Base-by-base conservation (phyloP, 306 rosid species). In the Glycine soja region DNA sequence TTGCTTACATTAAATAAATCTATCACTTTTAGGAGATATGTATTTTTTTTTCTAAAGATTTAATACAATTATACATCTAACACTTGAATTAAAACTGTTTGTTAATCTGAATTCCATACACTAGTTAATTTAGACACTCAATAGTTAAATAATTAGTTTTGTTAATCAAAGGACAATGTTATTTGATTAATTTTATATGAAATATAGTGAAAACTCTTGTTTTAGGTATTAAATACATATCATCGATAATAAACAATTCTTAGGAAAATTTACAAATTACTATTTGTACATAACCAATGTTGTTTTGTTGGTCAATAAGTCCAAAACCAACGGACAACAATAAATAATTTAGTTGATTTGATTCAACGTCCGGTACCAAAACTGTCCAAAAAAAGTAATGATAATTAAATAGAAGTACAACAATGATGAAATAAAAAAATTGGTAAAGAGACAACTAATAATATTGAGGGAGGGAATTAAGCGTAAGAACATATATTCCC, bases 401-500 rank as follows among this genome's bases (percentile, higher is more conserved):
- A 12, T 80, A 80, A 70, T 52, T 32, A 52, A 74, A 80, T 5
- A 4, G 1, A 2, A 4, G 3, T 34, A 34, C 4, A 34, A 34
- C 0, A 34, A 34, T 19, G 18, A 75, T 58, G 65, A n/a, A 74
- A 38, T 38, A 38, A 5, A 38, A 38, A 38, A 4, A 38, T 38
- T 38, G 43, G 43, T 38, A 0, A 48, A 11, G 10, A 59, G 77
- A 74, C 77, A 84, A 74, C 61, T 3, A 14, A n/a, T 70, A 63
- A 83, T 83, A 83, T 72, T 12, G 48, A n/a, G 68, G 8, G 66
- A 38, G 4, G 16, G 74, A 70, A 70, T 53, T 53, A 70, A 30
- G 67, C 51, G n/a, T 36, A n/a, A 73, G 43, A 72, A 54, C 83
- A 54, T 19, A 66, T 56, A 78, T 78, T 78, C 80, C 34, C 0